phyloP scores from a whole-genome alignment of 768 basidiomycete species.

The Crepidotus variabilis region DNA sequence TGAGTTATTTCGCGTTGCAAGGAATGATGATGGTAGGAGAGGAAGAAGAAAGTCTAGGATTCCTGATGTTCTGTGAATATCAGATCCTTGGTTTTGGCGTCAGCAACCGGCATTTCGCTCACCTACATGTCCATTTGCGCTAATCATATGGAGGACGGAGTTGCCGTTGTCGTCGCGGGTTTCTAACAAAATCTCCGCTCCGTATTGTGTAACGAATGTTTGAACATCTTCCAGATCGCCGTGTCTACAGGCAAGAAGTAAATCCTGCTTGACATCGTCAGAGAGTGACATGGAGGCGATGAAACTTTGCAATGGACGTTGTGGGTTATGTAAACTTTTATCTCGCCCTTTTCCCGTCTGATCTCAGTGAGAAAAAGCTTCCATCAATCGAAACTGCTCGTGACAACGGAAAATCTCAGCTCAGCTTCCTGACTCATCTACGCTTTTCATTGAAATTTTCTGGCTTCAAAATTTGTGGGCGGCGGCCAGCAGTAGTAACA shows the following conservation, averaged over 20 bases:
- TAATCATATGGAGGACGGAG: slow-evolving; percentile 80
- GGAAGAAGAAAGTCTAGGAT: slow-evolving; percentile 73
- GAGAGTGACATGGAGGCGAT: slow-evolving; percentile 18
- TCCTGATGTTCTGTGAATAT: slow-evolving; percentile 42
- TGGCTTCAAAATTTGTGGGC: too few relatives aligned
- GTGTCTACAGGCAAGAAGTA: slow-evolving; percentile 82
- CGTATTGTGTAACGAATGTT: slow-evolving; percentile 58
- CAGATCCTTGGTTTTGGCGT: background rate
- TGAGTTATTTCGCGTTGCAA: slow-evolving; percentile 62
- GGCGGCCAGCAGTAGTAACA: too few relatives aligned
- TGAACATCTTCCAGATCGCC: slow-evolving; percentile 82
- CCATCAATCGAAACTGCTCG: background rate
- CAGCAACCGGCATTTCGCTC: slow-evolving; percentile 17
- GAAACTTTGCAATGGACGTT: slow-evolving; percentile 10
- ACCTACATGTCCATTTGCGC: slow-evolving; percentile 90
- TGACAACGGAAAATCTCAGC: background rate
- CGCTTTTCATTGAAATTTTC: too few relatives aligned
- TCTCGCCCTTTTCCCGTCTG: too few relatives aligned
- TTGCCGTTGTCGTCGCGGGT: slow-evolving; percentile 77
- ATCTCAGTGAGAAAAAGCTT: background rate
- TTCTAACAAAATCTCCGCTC: slow-evolving; percentile 39
- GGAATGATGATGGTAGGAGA: slow-evolving; percentile 45
- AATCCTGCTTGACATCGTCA: slow-evolving; percentile 60
- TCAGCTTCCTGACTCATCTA: background rate
- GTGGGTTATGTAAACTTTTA: background rate